Conservation (phyloP, 2,329 filamentous ascomycete genomes). For the Madurella mycetomatis region DNA sequence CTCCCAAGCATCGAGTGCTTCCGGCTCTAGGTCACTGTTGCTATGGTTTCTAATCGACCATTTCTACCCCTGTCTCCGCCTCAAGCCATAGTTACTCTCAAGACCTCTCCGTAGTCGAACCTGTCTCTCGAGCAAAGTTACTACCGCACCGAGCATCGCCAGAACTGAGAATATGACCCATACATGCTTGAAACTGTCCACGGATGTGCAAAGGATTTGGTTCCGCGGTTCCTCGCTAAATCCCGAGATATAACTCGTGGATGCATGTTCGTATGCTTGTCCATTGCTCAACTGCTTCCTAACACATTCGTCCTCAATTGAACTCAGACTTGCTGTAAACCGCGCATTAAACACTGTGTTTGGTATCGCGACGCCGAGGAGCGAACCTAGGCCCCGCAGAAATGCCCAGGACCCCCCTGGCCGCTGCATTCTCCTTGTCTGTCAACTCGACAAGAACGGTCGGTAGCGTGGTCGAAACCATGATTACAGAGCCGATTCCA, state of each 20-base stretch:
- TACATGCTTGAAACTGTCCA: constrained; percentile 12
- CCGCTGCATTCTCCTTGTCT: constrained; percentile 33
- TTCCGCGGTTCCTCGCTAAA: not conserved
- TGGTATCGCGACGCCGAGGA: constrained; percentile 39
- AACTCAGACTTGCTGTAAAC: constrained; percentile 8
- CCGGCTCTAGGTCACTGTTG: no score
- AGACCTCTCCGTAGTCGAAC: constrained; percentile 20
- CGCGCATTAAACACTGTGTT: constrained; percentile 34
- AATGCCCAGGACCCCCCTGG: constrained; percentile 39
- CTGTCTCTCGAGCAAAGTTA: constrained; percentile 21
- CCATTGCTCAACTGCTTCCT: constrained; percentile 14
- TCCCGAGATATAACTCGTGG: constrained; percentile 14
- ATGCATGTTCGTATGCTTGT: constrained; percentile 24
- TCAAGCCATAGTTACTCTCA: constrained; percentile 24
- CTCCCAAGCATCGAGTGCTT: no score
- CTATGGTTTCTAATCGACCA: no score
- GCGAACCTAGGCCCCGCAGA: constrained; percentile 38
- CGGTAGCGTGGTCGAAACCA: constrained; percentile 37
- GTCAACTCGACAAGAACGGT: constrained; percentile 35
- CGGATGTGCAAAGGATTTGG: constrained; percentile 14
- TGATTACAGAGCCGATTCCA: constrained; percentile 38
- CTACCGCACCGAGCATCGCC: constrained; percentile 12
- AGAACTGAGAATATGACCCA: constrained; percentile 22
- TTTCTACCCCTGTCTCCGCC: not conserved
- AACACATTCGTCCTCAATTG: constrained; percentile 1